These are phyloP conservation scores for Atkinsonella texensis DNA, from an alignment of 2,329 filamentous ascomycete species.

Conservation along the genomic window DNA sequence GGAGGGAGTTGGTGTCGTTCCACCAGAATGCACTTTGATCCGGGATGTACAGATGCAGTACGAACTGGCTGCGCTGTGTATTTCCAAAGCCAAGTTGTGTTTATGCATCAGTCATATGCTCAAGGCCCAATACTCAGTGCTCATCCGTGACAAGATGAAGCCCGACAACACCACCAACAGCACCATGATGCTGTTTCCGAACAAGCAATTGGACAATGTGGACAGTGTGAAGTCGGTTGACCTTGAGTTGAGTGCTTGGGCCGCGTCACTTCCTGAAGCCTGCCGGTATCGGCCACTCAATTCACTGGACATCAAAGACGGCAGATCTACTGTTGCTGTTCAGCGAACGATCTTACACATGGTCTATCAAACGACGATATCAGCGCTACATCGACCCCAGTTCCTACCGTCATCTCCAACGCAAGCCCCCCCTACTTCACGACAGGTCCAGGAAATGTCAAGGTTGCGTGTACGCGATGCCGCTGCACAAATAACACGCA, in stretches of 20 bases:
- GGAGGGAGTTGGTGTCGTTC: slow-evolving; percentile 55
- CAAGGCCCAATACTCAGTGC: slow-evolving; percentile 80
- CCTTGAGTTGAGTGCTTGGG: slow-evolving; percentile 66
- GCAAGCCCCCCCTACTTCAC: slow-evolving; percentile 39
- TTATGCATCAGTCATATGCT: slow-evolving; percentile 83
- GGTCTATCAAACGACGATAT: slow-evolving; percentile 86
- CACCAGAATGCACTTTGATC: slow-evolving; percentile 57
- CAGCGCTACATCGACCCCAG: slow-evolving; percentile 81
- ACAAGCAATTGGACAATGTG: slow-evolving; percentile 72
- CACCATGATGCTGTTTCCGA: slow-evolving; percentile 84
- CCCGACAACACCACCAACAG: slow-evolving; percentile 63
- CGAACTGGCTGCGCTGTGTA: slow-evolving; percentile 76
- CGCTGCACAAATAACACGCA: slow-evolving; percentile 73
- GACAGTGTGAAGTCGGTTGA: slow-evolving; percentile 73
- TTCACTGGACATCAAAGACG: slow-evolving; percentile 44
- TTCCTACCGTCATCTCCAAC: slow-evolving; percentile 64
- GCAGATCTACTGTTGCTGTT: slow-evolving; percentile 48
- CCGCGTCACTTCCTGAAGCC: slow-evolving; percentile 54
- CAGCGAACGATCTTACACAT: slow-evolving; percentile 85
- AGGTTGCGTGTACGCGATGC: slow-evolving; percentile 72
- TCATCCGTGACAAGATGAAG: slow-evolving; percentile 71
- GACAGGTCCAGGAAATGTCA: slow-evolving; percentile 70
- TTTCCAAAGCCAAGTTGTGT: slow-evolving; percentile 82
- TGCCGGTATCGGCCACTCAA: slow-evolving; percentile 54
- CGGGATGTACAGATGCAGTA: slow-evolving; percentile 62